Evolutionary conservation across 805 yeast genomes (phyloP).

Genomic region (Ogataea nakhonphanomensis): DNA sequence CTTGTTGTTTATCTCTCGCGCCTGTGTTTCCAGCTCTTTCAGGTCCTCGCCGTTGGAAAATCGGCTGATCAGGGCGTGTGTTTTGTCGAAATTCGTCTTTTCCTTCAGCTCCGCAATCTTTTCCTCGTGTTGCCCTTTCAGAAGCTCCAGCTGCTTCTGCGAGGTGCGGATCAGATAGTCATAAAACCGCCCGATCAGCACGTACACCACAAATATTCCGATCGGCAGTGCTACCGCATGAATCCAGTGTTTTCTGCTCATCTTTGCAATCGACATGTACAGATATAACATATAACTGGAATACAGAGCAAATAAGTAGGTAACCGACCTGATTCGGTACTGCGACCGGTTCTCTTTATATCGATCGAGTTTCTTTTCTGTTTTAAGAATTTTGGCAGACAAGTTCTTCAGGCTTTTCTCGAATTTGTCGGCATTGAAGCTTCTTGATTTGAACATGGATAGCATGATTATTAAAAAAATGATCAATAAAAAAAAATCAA

Average conservation of each 20-base stretch:
- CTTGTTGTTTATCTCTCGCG: constrained; percentile 40
- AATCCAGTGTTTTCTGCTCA: constrained; percentile 4
- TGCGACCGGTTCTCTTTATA: constrained; percentile 15
- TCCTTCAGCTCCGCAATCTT: constrained; percentile 34
- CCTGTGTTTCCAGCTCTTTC: constrained; percentile 37
- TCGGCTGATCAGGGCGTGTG: constrained; percentile 68
- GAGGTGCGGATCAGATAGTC: constrained; percentile 22
- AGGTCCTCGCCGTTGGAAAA: constrained; percentile 53
- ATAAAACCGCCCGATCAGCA: constrained; percentile 15
- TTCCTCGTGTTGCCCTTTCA: constrained; percentile 35
- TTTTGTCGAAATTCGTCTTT: constrained; percentile 69
- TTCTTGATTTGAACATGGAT: constrained; percentile 27
- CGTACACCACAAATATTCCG: constrained; percentile 12
- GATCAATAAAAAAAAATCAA: background rate
- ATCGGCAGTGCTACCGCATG: constrained; percentile 15
- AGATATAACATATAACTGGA: constrained; percentile 24
- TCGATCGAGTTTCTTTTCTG: constrained; percentile 22
- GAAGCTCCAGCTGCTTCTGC: constrained; percentile 23
- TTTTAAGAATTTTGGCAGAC: constrained; percentile 33
- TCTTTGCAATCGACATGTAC: constrained; percentile 4
- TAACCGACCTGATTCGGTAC: constrained; percentile 16
- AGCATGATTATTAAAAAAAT: constrained; percentile 12
- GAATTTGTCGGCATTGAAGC: constrained; percentile 41
- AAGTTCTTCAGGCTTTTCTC: constrained; percentile 41
- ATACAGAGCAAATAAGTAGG: constrained; percentile 24